Conservation (phyloP, 2,329 filamentous ascomycete genomes). For the Sclerotinia glacialis region DNA sequence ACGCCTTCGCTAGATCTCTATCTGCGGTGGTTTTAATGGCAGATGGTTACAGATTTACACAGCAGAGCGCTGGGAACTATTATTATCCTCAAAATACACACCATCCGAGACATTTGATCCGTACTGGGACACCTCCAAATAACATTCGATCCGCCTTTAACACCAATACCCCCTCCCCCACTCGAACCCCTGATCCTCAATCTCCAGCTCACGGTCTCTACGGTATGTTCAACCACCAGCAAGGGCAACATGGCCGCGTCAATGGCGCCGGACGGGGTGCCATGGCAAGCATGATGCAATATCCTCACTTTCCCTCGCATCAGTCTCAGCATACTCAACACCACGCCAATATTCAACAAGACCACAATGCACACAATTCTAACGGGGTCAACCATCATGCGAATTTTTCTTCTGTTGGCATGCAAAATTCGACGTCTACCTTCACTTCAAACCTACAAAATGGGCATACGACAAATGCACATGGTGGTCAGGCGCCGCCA, state of each 20-base stretch:
- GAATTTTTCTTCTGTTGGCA: slow-evolving; percentile 59
- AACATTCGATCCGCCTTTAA: slow-evolving; percentile 42
- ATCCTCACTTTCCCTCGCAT: slow-evolving; percentile 55
- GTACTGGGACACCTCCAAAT: slow-evolving; percentile 45
- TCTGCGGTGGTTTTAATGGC: slow-evolving; percentile 55
- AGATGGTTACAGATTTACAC: slow-evolving; percentile 64
- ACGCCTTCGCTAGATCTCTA: slow-evolving; percentile 29
- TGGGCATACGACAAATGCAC: slow-evolving; percentile 50
- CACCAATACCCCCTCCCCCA: slow-evolving; percentile 53
- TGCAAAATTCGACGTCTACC: slow-evolving; percentile 59
- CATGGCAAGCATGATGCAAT: slow-evolving; percentile 67
- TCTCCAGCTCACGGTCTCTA: slow-evolving; percentile 39
- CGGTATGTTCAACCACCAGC: slow-evolving; percentile 70
- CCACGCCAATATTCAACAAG: slow-evolving; percentile 58
- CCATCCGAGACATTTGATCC: slow-evolving; percentile 47
- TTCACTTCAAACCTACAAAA: slow-evolving; percentile 58
- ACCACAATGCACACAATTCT: slow-evolving; percentile 53
- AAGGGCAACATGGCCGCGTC: slow-evolving; percentile 72
- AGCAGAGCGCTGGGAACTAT: slow-evolving; percentile 57
- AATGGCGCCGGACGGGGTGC: slow-evolving; percentile 64
- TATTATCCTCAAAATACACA: slow-evolving; percentile 51
- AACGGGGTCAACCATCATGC: slow-evolving; percentile 59
- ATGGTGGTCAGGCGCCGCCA: slow-evolving; percentile 51
- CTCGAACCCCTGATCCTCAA: slow-evolving; percentile 52
- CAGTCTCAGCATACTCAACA: slow-evolving; percentile 61